Percentiles rank a stretch among this genome's conserved stretches.
Conservation (phyloP, 768 basidiomycete species). For the Hygrophorus pudorinus region DNA sequence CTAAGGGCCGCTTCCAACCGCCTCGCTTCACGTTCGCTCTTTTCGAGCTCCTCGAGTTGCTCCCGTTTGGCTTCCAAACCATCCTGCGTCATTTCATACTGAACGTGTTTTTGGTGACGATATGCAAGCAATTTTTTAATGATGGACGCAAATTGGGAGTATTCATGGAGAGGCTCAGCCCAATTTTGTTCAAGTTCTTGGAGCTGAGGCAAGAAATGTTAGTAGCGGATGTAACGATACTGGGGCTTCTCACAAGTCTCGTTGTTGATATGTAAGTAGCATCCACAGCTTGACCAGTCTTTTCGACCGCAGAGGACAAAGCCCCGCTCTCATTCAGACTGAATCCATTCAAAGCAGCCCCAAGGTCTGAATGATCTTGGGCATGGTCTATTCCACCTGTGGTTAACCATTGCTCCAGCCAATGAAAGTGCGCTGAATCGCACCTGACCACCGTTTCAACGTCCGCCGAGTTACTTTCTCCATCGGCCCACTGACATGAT, state of each 20-base stretch:
- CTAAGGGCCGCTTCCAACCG: conserved; percentile 83
- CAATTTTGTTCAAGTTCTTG: conserved; percentile 93
- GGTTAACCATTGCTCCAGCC: conserved; percentile 4
- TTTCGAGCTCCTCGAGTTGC: conserved; percentile 81
- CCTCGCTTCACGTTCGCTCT: conserved; percentile 83
- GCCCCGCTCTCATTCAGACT: conserved; percentile 75
- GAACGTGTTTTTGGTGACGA: conserved; percentile 96
- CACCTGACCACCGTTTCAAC: conserved; percentile 92
- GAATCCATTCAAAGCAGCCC: conserved; percentile 87
- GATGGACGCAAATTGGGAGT: conserved; percentile 87
- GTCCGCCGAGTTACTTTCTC: conserved; percentile 91
- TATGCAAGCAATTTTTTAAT: conserved; percentile 92
- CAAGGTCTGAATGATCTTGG: conserved; percentile 84
- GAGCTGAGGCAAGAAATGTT: conserved; percentile 37
- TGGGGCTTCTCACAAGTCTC: conserved; percentile 50
- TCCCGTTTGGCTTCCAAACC: conserved; percentile 75
- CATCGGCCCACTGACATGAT: conserved; percentile 85
- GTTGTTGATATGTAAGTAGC: conserved; percentile 90
- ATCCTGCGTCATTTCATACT: conserved; percentile 96
- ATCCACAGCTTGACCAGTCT: conserved; percentile 94
- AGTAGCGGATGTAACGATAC: not conserved
- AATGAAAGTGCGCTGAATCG: conserved; percentile 15
- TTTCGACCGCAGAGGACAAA: conserved; percentile 82
- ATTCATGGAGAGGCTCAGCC: conserved; percentile 94
- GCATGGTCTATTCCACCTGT: conserved; percentile 46